Conservation (phyloP, 2,329 filamentous ascomycete species). For the Microcyclospora pomicola region DNA sequence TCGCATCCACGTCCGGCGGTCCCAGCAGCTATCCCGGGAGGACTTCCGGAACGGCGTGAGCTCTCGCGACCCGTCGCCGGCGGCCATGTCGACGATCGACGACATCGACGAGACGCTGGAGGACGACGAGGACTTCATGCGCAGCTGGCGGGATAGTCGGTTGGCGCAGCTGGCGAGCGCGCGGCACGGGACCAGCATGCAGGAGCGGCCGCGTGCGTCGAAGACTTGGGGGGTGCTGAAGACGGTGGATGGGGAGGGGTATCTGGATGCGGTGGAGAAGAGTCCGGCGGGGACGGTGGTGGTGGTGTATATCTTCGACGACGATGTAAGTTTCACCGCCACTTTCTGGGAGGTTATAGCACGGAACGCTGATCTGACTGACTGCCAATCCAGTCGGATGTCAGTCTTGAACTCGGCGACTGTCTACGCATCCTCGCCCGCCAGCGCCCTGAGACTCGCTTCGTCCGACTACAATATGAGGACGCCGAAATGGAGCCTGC, state of each 20-base stretch:
- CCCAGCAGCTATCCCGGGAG: too few species aligned
- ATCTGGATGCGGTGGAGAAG: conserved; percentile 92
- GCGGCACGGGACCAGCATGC: conserved; percentile 44
- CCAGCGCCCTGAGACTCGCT: conserved; percentile 58
- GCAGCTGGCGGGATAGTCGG: conserved; percentile 70
- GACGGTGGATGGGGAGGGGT: conserved; percentile 76
- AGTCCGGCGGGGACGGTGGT: conserved; percentile 68
- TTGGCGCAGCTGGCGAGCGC: conserved; percentile 56
- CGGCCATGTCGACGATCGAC: conserved; percentile 9
- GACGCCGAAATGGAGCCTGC: conserved; percentile 91
- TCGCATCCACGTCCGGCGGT: conserved; percentile 13
- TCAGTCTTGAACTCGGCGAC: conserved; percentile 65
- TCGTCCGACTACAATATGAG: conserved; percentile 79
- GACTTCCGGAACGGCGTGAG: conserved; percentile 6
- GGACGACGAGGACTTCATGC: conserved; percentile 69
- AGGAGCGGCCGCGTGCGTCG: conserved; percentile 31
- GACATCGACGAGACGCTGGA: conserved; percentile 34
- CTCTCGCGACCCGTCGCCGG: conserved; percentile 1
- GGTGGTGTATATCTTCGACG: conserved; percentile 86
- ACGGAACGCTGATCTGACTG: not conserved
- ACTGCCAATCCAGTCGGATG: conserved; percentile 49
- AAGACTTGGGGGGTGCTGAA: conserved; percentile 67
- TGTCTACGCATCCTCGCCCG: conserved; percentile 63
- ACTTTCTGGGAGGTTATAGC: not conserved
- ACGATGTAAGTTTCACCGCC: conserved; percentile 48